A percentile compares a stretch with the other conserved stretches of the same genome.
Conservation (phyloP, 2,329 filamentous ascomycete species). For the Colletotrichum orbiculare region DNA sequence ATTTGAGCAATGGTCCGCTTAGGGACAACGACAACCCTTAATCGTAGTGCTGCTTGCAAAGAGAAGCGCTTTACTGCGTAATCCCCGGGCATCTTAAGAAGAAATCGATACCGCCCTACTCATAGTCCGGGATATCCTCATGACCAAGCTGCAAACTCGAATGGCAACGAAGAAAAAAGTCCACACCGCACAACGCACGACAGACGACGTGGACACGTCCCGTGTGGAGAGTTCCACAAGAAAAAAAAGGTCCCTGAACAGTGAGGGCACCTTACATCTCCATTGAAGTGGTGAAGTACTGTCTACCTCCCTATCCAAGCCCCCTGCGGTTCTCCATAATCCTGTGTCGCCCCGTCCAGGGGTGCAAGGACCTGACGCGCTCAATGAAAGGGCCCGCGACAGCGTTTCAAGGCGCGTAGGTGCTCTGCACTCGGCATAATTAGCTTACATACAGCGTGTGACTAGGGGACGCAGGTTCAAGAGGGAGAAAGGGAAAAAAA, state of each 20-base stretch:
- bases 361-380: not conserved
- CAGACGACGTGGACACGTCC: conserved; percentile 5
- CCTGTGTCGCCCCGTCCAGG: conserved; percentile 29
- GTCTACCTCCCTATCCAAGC: not conserved
- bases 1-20: conserved; percentile 18
- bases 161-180: not conserved
- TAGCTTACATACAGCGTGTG: no score
- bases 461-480: not conserved
- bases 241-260: conserved; percentile 29
- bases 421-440: no score
- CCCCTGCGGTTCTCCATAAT: conserved; percentile 36
- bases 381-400: no score
- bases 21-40: not conserved
- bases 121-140: no score
- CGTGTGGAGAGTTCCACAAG: conserved; percentile 8
- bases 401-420: no score
- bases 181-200: conserved; percentile 16
- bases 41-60: no score
- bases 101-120: no score
- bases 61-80: not conserved
- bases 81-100: not conserved
- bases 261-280: conserved; percentile 2
- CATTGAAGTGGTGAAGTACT: conserved; percentile 20
- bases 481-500: not conserved
- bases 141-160: no score